These are phyloP conservation scores for Pelargonium exstipulatum DNA, from an alignment of 441 rosid species.

Conservation along the genomic window DNA sequence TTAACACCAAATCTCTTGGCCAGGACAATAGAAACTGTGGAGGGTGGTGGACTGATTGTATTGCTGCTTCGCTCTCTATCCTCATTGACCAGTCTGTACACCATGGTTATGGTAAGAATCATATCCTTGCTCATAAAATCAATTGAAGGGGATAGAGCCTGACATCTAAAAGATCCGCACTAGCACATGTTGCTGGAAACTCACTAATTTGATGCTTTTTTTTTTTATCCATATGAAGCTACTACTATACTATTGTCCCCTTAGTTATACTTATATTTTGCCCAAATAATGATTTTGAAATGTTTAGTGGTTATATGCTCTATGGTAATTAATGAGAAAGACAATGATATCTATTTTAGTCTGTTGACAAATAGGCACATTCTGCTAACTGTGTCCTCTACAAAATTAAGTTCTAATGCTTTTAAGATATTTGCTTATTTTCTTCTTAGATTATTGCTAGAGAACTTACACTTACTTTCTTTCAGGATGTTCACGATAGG, in stretches of 20 bases:
- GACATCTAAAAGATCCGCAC: neutral
- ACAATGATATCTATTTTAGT: neutral
- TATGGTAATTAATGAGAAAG: neutral
- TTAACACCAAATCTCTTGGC: conserved; percentile 93
- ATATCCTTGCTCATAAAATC: neutral
- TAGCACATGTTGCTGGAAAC: neutral
- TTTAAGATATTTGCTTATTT: neutral
- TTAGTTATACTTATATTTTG: neutral
- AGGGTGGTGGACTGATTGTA: conserved; percentile 90
- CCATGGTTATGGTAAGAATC: conserved; percentile 90
- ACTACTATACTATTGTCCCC: neutral
- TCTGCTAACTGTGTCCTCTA: neutral
- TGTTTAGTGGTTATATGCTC: neutral
- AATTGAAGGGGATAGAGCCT: neutral
- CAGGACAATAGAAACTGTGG: conserved; percentile 96
- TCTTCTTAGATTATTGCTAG: neutral
- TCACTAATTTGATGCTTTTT: neutral
- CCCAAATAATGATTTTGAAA: neutral
- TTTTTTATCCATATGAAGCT: neutral
- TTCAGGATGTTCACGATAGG: conserved; percentile 96
- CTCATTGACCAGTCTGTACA: conserved; percentile 77
- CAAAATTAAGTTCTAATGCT: neutral
- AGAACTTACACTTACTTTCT: neutral
- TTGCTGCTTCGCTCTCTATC: conserved; percentile 74
- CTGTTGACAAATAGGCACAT: too few species aligned